phyloP scores from a whole-genome alignment of 371 early-diverging fungal genomes.

The Zancudomyces culisetae region DNA sequence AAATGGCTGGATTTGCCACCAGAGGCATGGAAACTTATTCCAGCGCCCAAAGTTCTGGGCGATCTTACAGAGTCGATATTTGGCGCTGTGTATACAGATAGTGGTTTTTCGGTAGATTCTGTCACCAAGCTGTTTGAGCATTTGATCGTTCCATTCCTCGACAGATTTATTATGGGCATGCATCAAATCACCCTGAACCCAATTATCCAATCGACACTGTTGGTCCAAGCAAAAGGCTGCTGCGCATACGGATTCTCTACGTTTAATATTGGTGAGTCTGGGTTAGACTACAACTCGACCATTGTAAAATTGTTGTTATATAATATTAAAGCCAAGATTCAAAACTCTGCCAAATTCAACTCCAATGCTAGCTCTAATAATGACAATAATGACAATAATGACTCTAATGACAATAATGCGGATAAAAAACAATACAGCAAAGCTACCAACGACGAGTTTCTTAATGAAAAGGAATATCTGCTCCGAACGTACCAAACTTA shows the following conservation, averaged over 20 bases:
- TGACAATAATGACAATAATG: too few species aligned
- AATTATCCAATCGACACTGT: constrained; percentile 16
- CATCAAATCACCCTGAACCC: constrained; percentile 21
- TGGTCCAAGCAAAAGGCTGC: constrained; percentile 23
- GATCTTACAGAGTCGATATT: constrained; percentile 76
- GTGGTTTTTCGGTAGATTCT: constrained; percentile 38
- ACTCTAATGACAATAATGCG: neutral
- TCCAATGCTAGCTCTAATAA: too few species aligned
- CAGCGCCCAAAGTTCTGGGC: constrained; percentile 68
- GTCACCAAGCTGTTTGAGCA: constrained; percentile 25
- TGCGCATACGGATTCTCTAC: neutral
- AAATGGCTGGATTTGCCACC: constrained; percentile 13
- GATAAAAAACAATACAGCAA: neutral
- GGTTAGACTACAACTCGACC: too few species aligned
- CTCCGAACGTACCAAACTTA: neutral
- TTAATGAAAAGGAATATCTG: neutral
- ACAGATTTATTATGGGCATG: constrained; percentile 22
- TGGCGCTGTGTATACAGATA: constrained; percentile 78
- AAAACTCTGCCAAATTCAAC: too few species aligned
- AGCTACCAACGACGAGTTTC: neutral
- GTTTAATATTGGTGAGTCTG: neutral
- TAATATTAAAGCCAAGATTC: too few species aligned
- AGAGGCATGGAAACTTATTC: constrained; percentile 49
- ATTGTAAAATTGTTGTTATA: too few species aligned
- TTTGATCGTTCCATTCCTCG: constrained; percentile 19